These are phyloP conservation scores for Penicillium sp. DNA, from an alignment of 2,329 filamentous ascomycete species.

Conservation along the genomic window DNA sequence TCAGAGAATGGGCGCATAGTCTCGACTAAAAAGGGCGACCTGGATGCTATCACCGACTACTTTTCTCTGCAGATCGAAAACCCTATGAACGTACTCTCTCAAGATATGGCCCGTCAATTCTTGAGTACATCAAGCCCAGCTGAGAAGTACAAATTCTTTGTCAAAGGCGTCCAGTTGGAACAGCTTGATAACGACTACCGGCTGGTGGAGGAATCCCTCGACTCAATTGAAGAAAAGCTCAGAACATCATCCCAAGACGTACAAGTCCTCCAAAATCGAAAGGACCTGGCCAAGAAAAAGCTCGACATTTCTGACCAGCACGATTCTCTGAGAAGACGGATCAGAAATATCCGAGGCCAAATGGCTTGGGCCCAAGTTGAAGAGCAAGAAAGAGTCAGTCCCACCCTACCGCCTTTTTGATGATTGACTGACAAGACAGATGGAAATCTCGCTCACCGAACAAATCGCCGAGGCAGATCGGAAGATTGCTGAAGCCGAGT, in stretches of 20 bases:
- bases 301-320: constrained; percentile 66
- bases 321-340: constrained; percentile 60
- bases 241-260: constrained; percentile 62
- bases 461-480: constrained; percentile 41
- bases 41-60: constrained; percentile 91
- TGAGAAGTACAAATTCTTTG: constrained; percentile 95
- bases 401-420: not conserved
- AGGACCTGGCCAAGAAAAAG: constrained; percentile 62
- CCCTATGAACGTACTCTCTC: constrained; percentile 90
- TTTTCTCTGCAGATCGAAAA: constrained; percentile 95
- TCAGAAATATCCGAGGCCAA: constrained; percentile 61
- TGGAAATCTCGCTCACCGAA: constrained; percentile 36
- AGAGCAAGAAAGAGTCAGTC: constrained; percentile 61
- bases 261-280: constrained; percentile 56
- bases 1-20: constrained; percentile 66
- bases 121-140: constrained; percentile 76
- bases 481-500: constrained; percentile 50
- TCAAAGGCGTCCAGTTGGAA: constrained; percentile 90
- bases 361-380: constrained; percentile 85
- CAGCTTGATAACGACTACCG: constrained; percentile 89
- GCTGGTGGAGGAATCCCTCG: constrained; percentile 73
- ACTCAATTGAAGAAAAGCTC: constrained; percentile 67
- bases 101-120: constrained; percentile 92
- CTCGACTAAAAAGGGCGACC: constrained; percentile 78
- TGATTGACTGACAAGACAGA: constrained; percentile 22